Evolutionary conservation across 2,329 filamentous ascomycete genomes (phyloP).

Genomic region (Fusarium newnesense): DNA sequence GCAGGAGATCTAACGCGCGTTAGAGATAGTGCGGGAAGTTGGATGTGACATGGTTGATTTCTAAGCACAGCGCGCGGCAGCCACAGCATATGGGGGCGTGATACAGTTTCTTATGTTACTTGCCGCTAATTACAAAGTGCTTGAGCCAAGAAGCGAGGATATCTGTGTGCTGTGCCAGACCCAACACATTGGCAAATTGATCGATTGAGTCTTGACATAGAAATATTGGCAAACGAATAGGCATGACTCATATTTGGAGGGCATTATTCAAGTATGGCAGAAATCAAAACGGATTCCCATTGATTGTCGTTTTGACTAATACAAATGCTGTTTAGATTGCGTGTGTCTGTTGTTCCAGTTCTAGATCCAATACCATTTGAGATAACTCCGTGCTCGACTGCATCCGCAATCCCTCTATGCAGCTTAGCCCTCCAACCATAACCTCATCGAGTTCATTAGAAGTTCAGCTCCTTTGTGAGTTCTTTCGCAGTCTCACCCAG

Average conservation of each 20-base stretch:
- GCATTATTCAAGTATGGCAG: background rate
- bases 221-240: background rate
- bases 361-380: too few relatives aligned
- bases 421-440: background rate
- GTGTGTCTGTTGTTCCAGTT: background rate
- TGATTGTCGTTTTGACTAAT: background rate
- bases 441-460: background rate
- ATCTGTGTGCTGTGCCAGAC: background rate
- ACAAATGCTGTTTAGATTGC: background rate
- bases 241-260: too few relatives aligned
- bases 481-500: background rate
- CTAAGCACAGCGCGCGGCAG: background rate
- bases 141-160: background rate
- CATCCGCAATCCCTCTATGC: background rate
- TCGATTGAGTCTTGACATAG: too few relatives aligned
- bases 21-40: background rate
- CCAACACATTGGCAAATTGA: background rate
- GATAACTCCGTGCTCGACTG: background rate
- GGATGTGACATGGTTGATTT: background rate
- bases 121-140: background rate
- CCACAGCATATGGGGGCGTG: background rate
- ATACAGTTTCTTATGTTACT: background rate
- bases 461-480: background rate
- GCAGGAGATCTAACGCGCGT: constrained; percentile 6
- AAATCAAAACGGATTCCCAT: background rate